Evolutionary conservation across 306 rosid species (phyloP).

Genomic region (Pyrus betulifolia): DNA sequence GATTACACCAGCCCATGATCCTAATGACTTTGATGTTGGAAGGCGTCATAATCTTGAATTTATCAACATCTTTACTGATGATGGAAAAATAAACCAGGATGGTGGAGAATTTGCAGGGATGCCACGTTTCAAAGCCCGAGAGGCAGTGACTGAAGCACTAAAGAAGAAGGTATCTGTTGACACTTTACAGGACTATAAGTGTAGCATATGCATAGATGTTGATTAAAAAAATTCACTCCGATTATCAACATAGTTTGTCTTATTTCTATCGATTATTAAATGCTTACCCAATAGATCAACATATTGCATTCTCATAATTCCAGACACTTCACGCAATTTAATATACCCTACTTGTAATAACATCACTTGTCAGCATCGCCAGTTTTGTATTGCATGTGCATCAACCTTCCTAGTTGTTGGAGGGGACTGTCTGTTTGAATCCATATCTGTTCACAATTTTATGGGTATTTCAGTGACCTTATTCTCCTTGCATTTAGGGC

Average conservation of each 20-base stretch:
- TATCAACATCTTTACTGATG: conserved; percentile 73
- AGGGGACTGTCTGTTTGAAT: not conserved
- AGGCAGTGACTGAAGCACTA: conserved; percentile 63
- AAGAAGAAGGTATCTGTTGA: conserved; percentile 58
- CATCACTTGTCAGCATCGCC: not conserved
- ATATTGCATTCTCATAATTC: not conserved
- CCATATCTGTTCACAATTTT: not conserved
- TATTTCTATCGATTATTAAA: not conserved
- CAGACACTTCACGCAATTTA: not conserved
- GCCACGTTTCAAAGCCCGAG: conserved; percentile 86
- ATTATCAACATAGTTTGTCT: not conserved
- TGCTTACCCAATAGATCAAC: not conserved
- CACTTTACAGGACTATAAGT: conserved; percentile 1
- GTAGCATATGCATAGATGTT: not conserved
- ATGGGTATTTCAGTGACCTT: conserved; percentile 5
- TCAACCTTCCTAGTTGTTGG: not conserved
- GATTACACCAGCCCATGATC: conserved; percentile 99
- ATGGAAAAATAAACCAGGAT: conserved; percentile 80
- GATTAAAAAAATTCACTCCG: not conserved
- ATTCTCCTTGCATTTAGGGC: conserved; percentile 43
- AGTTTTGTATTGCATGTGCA: not conserved
- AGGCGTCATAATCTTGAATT: conserved; percentile 77
- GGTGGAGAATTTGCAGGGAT: conserved; percentile 83
- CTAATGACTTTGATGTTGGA: conserved; percentile 92
- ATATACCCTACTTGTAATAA: not conserved